These are phyloP conservation scores for Microdochium bolleyi DNA, from an alignment of 2,329 filamentous ascomycete genomes.

Conservation along the genomic window DNA sequence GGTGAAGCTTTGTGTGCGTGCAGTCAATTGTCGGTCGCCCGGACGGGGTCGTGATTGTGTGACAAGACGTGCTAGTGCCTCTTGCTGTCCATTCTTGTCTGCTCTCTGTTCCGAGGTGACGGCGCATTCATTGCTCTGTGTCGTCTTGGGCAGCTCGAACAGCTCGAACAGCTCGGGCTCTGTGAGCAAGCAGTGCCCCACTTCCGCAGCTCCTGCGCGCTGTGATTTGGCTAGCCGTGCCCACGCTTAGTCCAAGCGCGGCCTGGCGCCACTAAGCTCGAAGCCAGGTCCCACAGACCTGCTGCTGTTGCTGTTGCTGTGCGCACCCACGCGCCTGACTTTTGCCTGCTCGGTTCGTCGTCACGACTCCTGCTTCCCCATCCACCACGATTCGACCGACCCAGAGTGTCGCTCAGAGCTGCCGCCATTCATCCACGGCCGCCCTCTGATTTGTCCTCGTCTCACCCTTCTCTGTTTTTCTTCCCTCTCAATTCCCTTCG, in stretches of 20 bases:
- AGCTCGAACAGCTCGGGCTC: too few relatives aligned
- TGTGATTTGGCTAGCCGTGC: background rate
- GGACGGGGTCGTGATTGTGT: too few relatives aligned
- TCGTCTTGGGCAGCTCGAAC: too few relatives aligned
- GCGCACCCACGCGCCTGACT: too few relatives aligned
- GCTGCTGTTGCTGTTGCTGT: too few relatives aligned
- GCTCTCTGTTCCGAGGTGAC: too few relatives aligned
- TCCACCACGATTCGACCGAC: conserved; percentile 1
- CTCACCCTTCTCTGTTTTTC: background rate
- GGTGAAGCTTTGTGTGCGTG: too few relatives aligned
- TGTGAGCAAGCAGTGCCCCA: background rate
- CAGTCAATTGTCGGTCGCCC: too few relatives aligned
- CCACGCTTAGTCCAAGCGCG: background rate
- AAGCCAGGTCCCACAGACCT: too few relatives aligned
- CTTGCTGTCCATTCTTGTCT: too few relatives aligned
- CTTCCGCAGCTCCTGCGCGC: background rate
- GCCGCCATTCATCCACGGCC: background rate
- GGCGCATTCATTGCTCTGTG: too few relatives aligned
- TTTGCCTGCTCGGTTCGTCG: background rate
- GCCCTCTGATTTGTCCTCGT: background rate
- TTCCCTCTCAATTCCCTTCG: background rate
- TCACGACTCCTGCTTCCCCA: background rate
- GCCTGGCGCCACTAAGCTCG: background rate
- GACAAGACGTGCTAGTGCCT: too few relatives aligned
- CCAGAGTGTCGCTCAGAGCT: background rate